phyloP scores from a whole-genome alignment of 495 filamentous ascomycete species.

The Pseudotulostoma volvatum region DNA sequence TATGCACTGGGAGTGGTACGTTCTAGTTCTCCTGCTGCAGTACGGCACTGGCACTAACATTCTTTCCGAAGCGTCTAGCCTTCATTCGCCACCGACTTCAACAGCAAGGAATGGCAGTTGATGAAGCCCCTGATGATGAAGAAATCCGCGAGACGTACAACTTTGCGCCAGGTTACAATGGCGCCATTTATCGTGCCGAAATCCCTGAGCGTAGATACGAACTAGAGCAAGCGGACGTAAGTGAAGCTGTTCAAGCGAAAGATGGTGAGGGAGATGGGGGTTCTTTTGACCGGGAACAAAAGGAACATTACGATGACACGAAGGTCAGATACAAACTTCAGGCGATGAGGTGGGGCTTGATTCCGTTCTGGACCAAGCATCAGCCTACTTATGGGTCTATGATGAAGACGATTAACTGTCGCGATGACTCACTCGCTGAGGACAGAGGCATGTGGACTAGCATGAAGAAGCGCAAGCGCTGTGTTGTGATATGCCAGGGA shows the following conservation, averaged over 20 bases:
- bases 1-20: constrained; percentile 68
- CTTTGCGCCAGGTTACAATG: constrained; percentile 76
- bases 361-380: constrained; percentile 86
- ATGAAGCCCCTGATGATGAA: constrained; percentile 60
- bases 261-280: constrained; percentile 5
- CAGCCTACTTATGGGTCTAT: constrained; percentile 57
- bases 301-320: constrained; percentile 5
- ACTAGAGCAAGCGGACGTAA: constrained; percentile 3
- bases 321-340: constrained; percentile 61
- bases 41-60: constrained; percentile 1
- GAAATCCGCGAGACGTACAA: constrained; percentile 73
- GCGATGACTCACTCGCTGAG: constrained; percentile 68
- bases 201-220: constrained; percentile 34
- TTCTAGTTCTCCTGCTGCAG: constrained; percentile 4
- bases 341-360: constrained; percentile 82
- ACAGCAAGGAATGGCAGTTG: constrained; percentile 57
- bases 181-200: constrained; percentile 74
- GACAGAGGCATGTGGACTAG: constrained; percentile 74
- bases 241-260: neutral
- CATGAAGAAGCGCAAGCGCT: constrained; percentile 81
- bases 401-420: constrained; percentile 86
- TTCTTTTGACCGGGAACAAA: constrained; percentile 5
- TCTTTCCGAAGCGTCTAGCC: constrained; percentile 33
- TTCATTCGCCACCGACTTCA: constrained; percentile 54
- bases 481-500: constrained; percentile 72